Evolutionary conservation across 345 rosid genomes (phyloP).

Genomic region (Brassica nigra): DNA sequence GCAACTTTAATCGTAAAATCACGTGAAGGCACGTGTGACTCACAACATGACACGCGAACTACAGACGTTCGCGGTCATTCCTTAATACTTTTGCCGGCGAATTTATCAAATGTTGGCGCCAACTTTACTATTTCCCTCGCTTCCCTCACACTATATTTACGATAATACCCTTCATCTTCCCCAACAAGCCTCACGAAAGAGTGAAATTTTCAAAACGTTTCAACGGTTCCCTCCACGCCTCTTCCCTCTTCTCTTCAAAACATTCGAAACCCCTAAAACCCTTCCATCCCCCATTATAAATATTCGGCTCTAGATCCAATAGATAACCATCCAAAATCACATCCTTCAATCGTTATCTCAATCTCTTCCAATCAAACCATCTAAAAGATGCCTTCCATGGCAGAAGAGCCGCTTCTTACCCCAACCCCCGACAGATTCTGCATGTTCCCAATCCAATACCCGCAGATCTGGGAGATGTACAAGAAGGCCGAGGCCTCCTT

Average conservation of each 20-base stretch:
- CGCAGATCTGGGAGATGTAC: constrained; percentile 97
- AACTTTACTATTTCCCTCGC: constrained; percentile 26
- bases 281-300: constrained; percentile 24
- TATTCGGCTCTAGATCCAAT: neutral
- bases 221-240: constrained; percentile 26
- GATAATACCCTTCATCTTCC: constrained; percentile 40
- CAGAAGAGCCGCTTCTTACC: constrained; percentile 83
- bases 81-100: neutral
- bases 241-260: constrained; percentile 23
- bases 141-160: neutral
- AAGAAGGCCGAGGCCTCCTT: constrained; percentile 97
- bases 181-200: constrained; percentile 33
- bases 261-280: constrained; percentile 31
- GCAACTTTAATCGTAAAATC: neutral
- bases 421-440: constrained; percentile 81
- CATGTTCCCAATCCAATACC: constrained; percentile 93
- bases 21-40: constrained; percentile 1
- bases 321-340: constrained; percentile 1
- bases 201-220: constrained; percentile 30
- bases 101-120: constrained; percentile 26
- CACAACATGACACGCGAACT: constrained; percentile 1
- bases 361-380: neutral
- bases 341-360: neutral
- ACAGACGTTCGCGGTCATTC: constrained; percentile 15
- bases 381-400: constrained; percentile 66